Base-by-base conservation (phyloP, 305 asterid genomes). In the Lippia alba region DNA sequence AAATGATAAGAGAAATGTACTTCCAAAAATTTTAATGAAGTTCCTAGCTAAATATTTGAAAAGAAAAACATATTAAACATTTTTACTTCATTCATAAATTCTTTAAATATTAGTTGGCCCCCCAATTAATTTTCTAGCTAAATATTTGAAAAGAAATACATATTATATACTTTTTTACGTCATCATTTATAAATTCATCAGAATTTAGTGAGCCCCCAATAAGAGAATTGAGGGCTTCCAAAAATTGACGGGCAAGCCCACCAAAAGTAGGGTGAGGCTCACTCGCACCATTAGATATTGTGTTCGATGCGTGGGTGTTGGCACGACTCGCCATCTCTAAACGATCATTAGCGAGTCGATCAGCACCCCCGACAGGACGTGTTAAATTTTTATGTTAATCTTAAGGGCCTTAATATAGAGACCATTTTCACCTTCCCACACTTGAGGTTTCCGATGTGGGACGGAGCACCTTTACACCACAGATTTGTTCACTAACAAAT, bases 351-450 rank as follows among this genome's bases (percentile, higher is more conserved):
- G 70, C 83, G 74, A 61, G 89, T 81, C 92, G 90, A 89, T 72
- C 49, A 72, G 77, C 91, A 82, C 96, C 94, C 90, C 92, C 83
- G 79, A 87, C 90, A 84, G 78, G 94, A 83, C 88, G 78, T 83
- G 83, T 83, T 59, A 18, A 11, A 0, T 0, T 0, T 0, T 0
- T 0, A 0, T 0, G 14, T 0, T 0, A 0, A 0, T 0, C 0
- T 4, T 2, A 0, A 6, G 33, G 20, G 30, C n/a, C 24, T 5
- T 11, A 15, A 12, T 56, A 19, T 72, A 64, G 56, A 64, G 12
- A 5, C 12, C 3, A 1, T 8, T 17, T 11, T 15, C 34, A 8
- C 8, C 45, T 9, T 7, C 16, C 53, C 11, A 4, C 6, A 4
- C 3, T 9, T 44, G 2, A 6, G 2, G 18, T 46, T 33, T 14